Conservation (phyloP, 768 basidiomycete species). For the Hericium coralloides region DNA sequence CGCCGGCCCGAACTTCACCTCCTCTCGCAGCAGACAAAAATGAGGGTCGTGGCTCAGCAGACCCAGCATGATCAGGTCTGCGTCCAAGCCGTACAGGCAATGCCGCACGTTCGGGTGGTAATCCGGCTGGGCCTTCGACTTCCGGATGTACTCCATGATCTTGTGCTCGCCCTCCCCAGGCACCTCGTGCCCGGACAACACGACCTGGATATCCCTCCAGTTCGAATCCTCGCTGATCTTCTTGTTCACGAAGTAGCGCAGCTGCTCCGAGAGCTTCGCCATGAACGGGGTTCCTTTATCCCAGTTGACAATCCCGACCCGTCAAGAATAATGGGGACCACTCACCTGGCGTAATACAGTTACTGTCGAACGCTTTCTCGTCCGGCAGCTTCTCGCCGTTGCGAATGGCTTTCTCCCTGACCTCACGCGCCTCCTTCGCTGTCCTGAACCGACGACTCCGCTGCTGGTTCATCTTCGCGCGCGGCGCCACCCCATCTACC, state of each 20-base stretch:
- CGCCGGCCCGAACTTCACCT: slow-evolving; percentile 92
- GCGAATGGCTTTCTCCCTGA: slow-evolving; percentile 74
- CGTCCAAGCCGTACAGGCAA: slow-evolving; percentile 96
- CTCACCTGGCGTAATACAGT: slow-evolving; percentile 96
- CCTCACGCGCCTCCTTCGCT: slow-evolving; percentile 85
- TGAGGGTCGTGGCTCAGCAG: slow-evolving; percentile 97
- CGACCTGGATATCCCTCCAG: slow-evolving; percentile 88
- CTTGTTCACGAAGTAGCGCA: slow-evolving; percentile 96
- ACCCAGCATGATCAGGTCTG: slow-evolving; percentile 97
- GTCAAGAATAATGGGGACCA: slow-evolving; percentile 1
- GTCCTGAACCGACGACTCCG: slow-evolving; percentile 89
- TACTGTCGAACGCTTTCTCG: slow-evolving; percentile 95
- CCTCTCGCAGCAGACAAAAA: slow-evolving; percentile 94
- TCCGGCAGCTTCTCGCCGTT: slow-evolving; percentile 90
- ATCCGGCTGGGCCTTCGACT: slow-evolving; percentile 88
- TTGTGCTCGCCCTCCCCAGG: slow-evolving; percentile 99
- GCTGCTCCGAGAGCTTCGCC: slow-evolving; percentile 82
- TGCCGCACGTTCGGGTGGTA: slow-evolving; percentile 97
- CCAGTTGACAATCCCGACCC: not conserved
- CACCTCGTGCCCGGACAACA: slow-evolving; percentile 94
- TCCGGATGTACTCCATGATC: slow-evolving; percentile 98
- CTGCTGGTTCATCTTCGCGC: slow-evolving; percentile 99
- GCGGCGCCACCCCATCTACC: slow-evolving; percentile 92
- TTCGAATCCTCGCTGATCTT: slow-evolving; percentile 96
- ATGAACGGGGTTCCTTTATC: slow-evolving; percentile 85